Conservation (phyloP, 2,329 filamentous ascomycete genomes). For the Dactylellina parvicollis region DNA sequence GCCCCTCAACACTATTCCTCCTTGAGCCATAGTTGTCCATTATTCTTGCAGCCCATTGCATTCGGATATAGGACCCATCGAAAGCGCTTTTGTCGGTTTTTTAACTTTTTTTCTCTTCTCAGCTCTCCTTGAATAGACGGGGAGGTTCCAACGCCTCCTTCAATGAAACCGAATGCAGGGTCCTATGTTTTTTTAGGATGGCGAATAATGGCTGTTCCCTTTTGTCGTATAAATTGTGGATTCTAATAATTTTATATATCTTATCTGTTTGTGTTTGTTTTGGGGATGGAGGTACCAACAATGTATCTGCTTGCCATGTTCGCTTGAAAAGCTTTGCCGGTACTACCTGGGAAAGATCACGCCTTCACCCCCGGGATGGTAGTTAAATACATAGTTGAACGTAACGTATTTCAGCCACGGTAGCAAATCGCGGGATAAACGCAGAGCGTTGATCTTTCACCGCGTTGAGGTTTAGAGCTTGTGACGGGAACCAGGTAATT, state of each 20-base stretch:
- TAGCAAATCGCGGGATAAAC: neutral
- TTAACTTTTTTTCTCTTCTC: conserved; percentile 11
- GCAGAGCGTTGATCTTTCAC: conserved; percentile 1
- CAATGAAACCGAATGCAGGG: conserved; percentile 33
- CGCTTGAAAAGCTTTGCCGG: neutral
- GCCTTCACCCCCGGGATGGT: neutral
- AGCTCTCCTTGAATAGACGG: conserved; percentile 22
- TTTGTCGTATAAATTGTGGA: neutral
- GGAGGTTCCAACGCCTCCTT: conserved; percentile 37
- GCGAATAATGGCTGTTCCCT: neutral
- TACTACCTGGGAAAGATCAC: neutral
- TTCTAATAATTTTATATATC: too few species aligned
- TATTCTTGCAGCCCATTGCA: neutral
- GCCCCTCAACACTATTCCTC: neutral
- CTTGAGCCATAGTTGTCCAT: neutral
- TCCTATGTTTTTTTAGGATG: neutral
- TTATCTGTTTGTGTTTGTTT: neutral
- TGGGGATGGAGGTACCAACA: neutral
- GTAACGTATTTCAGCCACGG: conserved; percentile 10
- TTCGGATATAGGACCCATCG: neutral
- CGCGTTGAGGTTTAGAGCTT: neutral
- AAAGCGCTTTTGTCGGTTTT: neutral
- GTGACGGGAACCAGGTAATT: conserved; percentile 16
- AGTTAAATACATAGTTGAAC: too few species aligned
- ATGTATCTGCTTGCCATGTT: neutral